Conservation (phyloP, 352 stramenopile species). For the Globisporangium irregulare region DNA sequence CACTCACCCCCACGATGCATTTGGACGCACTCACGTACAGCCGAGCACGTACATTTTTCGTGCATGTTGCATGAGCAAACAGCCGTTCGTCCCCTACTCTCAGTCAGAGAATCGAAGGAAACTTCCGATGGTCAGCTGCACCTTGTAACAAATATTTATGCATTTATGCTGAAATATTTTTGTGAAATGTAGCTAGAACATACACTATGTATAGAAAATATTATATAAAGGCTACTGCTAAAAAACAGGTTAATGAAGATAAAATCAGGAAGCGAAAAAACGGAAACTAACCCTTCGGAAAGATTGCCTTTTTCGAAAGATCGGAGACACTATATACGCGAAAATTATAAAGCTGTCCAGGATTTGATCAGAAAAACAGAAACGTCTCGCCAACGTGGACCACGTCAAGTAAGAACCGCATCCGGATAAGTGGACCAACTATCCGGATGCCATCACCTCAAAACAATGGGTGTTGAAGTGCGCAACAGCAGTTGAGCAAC, state of each 20-base stretch:
- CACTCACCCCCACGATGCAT: not conserved
- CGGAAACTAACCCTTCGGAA: slow-evolving; percentile 6
- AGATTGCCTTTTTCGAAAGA: slow-evolving; percentile 16
- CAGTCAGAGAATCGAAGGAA: slow-evolving; percentile 15
- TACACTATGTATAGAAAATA: no score
- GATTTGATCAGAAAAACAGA: not conserved
- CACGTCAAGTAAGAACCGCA: not conserved
- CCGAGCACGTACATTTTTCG: not conserved
- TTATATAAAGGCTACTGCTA: not conserved
- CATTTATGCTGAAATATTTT: not conserved
- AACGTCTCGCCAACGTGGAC: not conserved
- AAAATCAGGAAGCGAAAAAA: slow-evolving; percentile 13
- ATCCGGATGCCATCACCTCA: slow-evolving; percentile 4
- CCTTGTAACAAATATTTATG: not conserved
- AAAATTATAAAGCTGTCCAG: not conserved
- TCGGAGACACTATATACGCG: not conserved
- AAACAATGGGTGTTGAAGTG: slow-evolving; percentile 14
- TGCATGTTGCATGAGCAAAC: not conserved
- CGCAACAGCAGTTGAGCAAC: not conserved
- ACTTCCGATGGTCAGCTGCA: not conserved
- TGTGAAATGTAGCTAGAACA: no score
- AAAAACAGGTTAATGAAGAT: not conserved
- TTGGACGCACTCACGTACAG: not conserved
- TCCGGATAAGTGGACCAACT: not conserved
- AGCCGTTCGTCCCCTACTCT: slow-evolving; percentile 1